A percentile compares a stretch with the other conserved stretches of the same genome.
Evolutionary conservation across 2,329 filamentous ascomycete species (phyloP).

Genomic region (Mariannaea elegans): DNA sequence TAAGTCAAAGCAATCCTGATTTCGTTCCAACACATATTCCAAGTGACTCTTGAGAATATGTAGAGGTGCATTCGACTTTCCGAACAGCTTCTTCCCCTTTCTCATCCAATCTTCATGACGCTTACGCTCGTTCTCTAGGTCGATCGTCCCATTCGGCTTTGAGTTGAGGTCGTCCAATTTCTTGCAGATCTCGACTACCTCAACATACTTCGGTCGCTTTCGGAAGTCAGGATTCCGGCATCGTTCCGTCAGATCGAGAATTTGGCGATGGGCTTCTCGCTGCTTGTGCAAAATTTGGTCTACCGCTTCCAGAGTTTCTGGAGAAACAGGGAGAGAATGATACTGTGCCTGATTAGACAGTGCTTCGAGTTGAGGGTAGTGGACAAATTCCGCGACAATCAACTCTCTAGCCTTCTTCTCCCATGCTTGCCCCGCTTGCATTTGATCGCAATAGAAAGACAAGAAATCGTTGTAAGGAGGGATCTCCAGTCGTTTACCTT

Average conservation of each 20-base stretch:
- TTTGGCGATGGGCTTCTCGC: slow-evolving; percentile 89
- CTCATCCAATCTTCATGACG: slow-evolving; percentile 99
- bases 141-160: slow-evolving; percentile 88
- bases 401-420: slow-evolving; percentile 92
- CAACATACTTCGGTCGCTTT: slow-evolving; percentile 84
- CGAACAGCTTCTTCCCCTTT: slow-evolving; percentile 95
- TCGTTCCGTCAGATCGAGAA: slow-evolving; percentile 81
- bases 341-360: slow-evolving; percentile 81
- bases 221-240: slow-evolving; percentile 79
- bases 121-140: slow-evolving; percentile 93
- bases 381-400: slow-evolving; percentile 88
- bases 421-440: slow-evolving; percentile 83
- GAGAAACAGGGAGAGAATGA: slow-evolving; percentile 79
- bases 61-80: slow-evolving; percentile 95
- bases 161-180: slow-evolving; percentile 89
- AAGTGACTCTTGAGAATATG: slow-evolving; percentile 96
- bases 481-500: slow-evolving; percentile 80
- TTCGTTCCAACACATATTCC: slow-evolving; percentile 90
- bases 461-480: slow-evolving; percentile 83
- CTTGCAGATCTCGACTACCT: slow-evolving; percentile 91
- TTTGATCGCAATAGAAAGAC: slow-evolving; percentile 77
- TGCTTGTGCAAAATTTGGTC: slow-evolving; percentile 96
- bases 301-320: slow-evolving; percentile 81
- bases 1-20: slow-evolving; percentile 90
- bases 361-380: slow-evolving; percentile 94